Evolutionary conservation across 306 rosid species (phyloP).

Genomic region (Prunus dulcis): DNA sequence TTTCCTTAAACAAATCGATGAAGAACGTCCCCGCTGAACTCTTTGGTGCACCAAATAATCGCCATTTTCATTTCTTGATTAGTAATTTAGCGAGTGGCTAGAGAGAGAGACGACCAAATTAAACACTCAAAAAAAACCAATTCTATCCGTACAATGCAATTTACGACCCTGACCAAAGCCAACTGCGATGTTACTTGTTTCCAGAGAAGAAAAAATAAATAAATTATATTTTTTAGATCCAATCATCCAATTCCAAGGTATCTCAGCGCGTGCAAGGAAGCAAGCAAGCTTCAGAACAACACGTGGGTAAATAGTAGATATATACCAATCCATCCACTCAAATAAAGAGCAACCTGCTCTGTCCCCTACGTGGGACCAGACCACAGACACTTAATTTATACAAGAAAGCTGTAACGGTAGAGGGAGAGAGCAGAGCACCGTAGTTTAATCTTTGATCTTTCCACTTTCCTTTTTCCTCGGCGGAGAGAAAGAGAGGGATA

Average conservation of each 20-base stretch:
- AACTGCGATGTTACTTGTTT: background rate
- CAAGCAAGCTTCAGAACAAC: background rate
- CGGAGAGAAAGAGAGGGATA: background rate
- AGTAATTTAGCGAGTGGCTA: background rate
- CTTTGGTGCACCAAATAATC: background rate
- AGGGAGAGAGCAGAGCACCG: background rate
- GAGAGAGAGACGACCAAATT: background rate
- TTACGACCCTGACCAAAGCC: conserved; percentile 2
- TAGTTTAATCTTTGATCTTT: background rate
- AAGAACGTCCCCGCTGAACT: too few species aligned
- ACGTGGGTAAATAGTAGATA: background rate
- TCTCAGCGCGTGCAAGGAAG: background rate
- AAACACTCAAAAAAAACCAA: background rate
- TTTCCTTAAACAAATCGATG: too few species aligned
- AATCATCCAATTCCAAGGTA: background rate
- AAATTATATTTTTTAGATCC: background rate
- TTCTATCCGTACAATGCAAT: background rate
- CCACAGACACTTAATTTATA: background rate
- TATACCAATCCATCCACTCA: background rate
- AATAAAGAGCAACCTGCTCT: background rate
- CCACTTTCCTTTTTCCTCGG: conserved; percentile 3
- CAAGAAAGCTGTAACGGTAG: background rate
- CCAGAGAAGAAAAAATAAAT: too few species aligned
- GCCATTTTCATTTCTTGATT: background rate
- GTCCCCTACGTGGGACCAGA: conserved; percentile 17